These are phyloP conservation scores for Kurtzmaniella fragi DNA, from an alignment of 805 yeast genomes.

Conservation along the genomic window DNA sequence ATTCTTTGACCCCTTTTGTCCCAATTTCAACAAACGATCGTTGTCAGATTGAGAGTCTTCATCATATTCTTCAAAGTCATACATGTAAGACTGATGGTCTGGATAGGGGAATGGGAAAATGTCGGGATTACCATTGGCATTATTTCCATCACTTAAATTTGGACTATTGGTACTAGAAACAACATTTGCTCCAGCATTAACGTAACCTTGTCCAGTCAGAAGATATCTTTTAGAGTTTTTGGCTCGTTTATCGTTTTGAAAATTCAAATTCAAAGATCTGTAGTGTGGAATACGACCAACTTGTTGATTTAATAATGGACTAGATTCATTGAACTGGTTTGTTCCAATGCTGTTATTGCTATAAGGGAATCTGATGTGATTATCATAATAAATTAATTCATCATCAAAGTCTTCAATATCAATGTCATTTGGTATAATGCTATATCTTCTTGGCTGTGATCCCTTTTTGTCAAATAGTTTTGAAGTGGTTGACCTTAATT, in stretches of 20 bases:
- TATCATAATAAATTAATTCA: conserved; percentile 44
- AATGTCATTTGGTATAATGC: conserved; percentile 63
- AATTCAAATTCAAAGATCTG: conserved; percentile 33
- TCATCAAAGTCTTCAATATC: conserved; percentile 53
- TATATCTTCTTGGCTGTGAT: conserved; percentile 65
- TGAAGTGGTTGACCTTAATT: conserved; percentile 63
- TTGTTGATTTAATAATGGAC: conserved; percentile 23
- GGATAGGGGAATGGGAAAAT: conserved; percentile 33
- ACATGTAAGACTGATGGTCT: conserved; percentile 25
- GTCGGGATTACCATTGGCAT: conserved; percentile 14
- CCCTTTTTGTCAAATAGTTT: conserved; percentile 70
- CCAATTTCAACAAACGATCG: conserved; percentile 5
- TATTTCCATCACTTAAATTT: conserved; percentile 5
- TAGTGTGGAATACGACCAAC: conserved; percentile 32
- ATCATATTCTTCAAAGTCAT: conserved; percentile 36
- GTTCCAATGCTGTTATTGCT: conserved; percentile 13
- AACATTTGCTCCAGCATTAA: conserved; percentile 5
- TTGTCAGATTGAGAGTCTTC: conserved; percentile 18
- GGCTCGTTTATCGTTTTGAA: conserved; percentile 12
- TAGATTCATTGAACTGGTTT: conserved; percentile 22
- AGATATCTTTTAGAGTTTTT: conserved; percentile 24
- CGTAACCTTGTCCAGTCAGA: conserved; percentile 30
- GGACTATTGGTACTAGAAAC: conserved; percentile 5
- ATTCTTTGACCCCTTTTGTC: conserved; percentile 8
- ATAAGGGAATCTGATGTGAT: conserved; percentile 35